A percentile compares a stretch with the other conserved stretches of the same genome.
phyloP scores from a whole-genome alignment of 257 asterid species.

The Mentha longifolia region DNA sequence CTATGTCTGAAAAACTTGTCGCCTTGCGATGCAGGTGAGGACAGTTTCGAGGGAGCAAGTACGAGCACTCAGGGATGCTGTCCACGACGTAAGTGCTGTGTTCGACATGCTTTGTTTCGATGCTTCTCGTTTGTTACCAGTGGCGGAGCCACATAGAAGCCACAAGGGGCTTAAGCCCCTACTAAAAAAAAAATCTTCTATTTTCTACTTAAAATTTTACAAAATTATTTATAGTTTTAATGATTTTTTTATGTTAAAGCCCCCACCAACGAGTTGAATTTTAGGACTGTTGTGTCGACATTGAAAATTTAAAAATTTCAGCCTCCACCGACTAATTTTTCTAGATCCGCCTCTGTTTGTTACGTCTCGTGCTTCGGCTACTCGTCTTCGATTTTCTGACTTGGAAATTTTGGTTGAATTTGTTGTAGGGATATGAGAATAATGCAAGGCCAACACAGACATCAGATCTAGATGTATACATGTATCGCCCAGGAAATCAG shows the following conservation, averaged over 20 bases:
- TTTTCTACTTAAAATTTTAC: too few species aligned
- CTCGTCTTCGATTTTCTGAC: background rate
- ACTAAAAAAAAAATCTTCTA: too few species aligned
- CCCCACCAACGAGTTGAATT: too few species aligned
- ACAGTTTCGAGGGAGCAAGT: constrained; percentile 70
- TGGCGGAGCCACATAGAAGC: too few species aligned
- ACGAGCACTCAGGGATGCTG: constrained; percentile 52
- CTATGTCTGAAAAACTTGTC: background rate
- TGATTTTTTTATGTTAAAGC: too few species aligned
- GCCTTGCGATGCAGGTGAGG: constrained; percentile 45
- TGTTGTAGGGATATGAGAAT: constrained; percentile 44
- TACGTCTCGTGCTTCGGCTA: background rate
- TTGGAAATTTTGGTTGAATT: background rate
- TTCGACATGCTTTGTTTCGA: background rate
- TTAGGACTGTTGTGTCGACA: too few species aligned
- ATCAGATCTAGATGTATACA: constrained; percentile 22
- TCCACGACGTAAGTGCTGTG: constrained; percentile 63
- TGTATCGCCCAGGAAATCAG: constrained; percentile 38
- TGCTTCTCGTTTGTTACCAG: too few species aligned
- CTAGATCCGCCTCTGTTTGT: too few species aligned
- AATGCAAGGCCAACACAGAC: constrained; percentile 65
- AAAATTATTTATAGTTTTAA: too few species aligned
- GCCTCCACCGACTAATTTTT: too few species aligned
- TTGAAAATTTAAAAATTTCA: too few species aligned
- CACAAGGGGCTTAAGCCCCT: too few species aligned